phyloP scores from a whole-genome alignment of 164 flowering plant genomes.

The Berberis thunbergii region DNA sequence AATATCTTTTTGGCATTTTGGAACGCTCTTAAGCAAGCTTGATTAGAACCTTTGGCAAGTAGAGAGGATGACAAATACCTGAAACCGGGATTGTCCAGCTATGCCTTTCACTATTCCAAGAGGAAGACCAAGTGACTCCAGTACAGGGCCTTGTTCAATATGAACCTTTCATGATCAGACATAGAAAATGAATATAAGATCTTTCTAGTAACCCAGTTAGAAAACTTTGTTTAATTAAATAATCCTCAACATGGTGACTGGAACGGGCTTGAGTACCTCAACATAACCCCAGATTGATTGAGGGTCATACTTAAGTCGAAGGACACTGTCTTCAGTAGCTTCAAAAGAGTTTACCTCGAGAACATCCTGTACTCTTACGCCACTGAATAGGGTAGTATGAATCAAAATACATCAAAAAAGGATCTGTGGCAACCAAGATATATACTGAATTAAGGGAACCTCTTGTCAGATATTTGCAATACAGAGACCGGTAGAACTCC shows the following conservation, averaged over 20 bases:
- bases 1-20: too few species aligned
- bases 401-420: slow-evolving; percentile 14
- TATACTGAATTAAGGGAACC: slow-evolving; percentile 31
- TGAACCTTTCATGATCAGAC: slow-evolving; percentile 53
- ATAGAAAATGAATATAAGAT: neutral
- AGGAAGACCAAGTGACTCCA: slow-evolving; percentile 83
- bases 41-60: neutral
- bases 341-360: slow-evolving; percentile 50
- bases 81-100: slow-evolving; percentile 89
- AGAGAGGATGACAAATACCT: slow-evolving; percentile 35
- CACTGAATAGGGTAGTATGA: slow-evolving; percentile 41
- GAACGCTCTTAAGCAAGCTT: neutral
- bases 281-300: slow-evolving; percentile 78
- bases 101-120: slow-evolving; percentile 89
- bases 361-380: slow-evolving; percentile 63
- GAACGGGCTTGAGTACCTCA: slow-evolving; percentile 47
- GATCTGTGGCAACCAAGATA: neutral
- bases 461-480: slow-evolving; percentile 68
- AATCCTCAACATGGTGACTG: neutral
- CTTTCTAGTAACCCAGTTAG: neutral
- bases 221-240: neutral
- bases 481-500: slow-evolving; percentile 68
- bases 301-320: slow-evolving; percentile 70
- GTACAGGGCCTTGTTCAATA: slow-evolving; percentile 97
- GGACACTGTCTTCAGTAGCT: slow-evolving; percentile 47